Evolutionary conservation across 2,329 filamentous ascomycete genomes (phyloP), one percentile per base, ranked within the genome.

Genomic region (Trichoderma brevicompactum): DNA sequence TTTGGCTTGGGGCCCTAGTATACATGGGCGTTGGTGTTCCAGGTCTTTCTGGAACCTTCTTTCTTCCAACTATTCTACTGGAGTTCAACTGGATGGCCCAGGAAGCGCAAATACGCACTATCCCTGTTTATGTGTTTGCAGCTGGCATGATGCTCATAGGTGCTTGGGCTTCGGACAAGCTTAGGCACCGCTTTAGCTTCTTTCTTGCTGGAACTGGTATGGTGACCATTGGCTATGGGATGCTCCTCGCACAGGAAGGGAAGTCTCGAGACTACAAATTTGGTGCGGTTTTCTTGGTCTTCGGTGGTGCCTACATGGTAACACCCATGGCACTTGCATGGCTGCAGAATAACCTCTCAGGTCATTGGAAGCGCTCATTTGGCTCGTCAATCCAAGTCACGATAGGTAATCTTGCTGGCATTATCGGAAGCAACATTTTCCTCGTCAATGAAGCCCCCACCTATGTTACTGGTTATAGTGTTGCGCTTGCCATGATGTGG

Each of bases 321-420:
- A 82, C 86, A 3, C 83, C 85, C 7, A 79, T 85, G 38, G 82
- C 81, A 48, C 79, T 86, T 63, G 83, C 84, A 34, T 87, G 84
- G 85, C 85, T 86, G 65, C 81, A 81, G n/a, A 85, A 84, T 73
- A 87, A 87, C 69, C 84, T 87, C 55, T 82, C 82, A 2, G 83
- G 83, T 5, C 81, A 80, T 41, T 74, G 83, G 65, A 86, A 86
- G 78, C 78, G 83, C 61, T 82, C 79, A 49, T 83, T 84, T 9
- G 83, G 83, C 15, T 85, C 86, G 59, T 83, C 83, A 36, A 83
- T 86, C 79, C 63, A 65, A 40, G 60, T 68, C 55, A 66, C 79
- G 64, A 77, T 83, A 5, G 83, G 82, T 5, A 84, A 84, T 83
- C 41, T 60, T 32, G 56, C 56, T 13, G 56, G 56, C 34, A 49